A percentile compares a stretch with the other conserved stretches of the same genome.
Conservation (phyloP, 2,329 filamentous ascomycete species). For the Boeremia lycopersici region DNA sequence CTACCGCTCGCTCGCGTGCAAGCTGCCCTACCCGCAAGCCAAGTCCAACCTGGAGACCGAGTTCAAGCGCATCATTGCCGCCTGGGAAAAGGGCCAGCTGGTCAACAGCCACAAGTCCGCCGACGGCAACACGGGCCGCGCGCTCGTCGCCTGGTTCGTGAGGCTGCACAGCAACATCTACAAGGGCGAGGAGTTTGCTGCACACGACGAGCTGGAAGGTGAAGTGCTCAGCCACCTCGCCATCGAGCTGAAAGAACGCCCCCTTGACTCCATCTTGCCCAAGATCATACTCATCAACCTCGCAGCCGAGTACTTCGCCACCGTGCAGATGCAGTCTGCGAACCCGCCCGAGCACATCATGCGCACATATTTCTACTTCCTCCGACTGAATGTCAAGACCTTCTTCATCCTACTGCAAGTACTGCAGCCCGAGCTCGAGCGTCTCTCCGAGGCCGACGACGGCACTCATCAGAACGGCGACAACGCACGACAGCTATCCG, state of each 20-base stretch:
- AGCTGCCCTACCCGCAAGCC: constrained; percentile 76
- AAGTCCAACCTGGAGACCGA: constrained; percentile 78
- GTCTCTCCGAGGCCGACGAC: constrained; percentile 55
- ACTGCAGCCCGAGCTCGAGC: constrained; percentile 71
- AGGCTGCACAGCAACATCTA: constrained; percentile 85
- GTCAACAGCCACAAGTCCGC: constrained; percentile 48
- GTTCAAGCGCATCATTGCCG: constrained; percentile 69
- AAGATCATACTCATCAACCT: constrained; percentile 88
- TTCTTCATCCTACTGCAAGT: constrained; percentile 74
- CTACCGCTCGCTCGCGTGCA: constrained; percentile 78
- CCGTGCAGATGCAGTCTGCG: constrained; percentile 59
- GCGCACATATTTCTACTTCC: constrained; percentile 63
- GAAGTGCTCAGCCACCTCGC: constrained; percentile 82
- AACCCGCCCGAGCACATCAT: constrained; percentile 44
- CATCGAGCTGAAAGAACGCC: constrained; percentile 72
- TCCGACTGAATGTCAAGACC: constrained; percentile 79
- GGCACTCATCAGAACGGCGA: constrained; percentile 51
- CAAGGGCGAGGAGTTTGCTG: constrained; percentile 73
- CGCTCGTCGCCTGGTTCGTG: constrained; percentile 80
- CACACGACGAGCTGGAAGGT: constrained; percentile 80
- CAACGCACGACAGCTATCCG: constrained; percentile 46
- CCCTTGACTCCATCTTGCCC: constrained; percentile 68
- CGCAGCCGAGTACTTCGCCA: constrained; percentile 77
- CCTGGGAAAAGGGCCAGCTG: constrained; percentile 62
- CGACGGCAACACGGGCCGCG: constrained; percentile 62